Percentiles rank a stretch among this genome's conserved stretches.
phyloP scores from a whole-genome alignment of 1,284 basidiomycete species.

The Abortiporus biennis region DNA sequence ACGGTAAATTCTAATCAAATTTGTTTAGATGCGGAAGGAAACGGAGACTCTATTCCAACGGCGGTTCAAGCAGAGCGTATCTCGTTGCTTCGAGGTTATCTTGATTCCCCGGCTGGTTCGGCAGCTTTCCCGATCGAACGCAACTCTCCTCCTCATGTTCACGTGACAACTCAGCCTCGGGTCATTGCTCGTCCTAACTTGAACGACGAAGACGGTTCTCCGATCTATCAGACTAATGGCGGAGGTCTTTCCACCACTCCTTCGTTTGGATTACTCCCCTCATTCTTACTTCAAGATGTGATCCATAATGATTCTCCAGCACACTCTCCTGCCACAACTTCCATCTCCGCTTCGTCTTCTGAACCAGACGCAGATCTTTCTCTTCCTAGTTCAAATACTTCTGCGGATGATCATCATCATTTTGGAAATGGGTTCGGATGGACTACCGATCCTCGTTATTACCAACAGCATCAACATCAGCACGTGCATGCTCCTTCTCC shows the following conservation, averaged over 20 bases:
- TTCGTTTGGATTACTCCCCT: slow-evolving; percentile 42
- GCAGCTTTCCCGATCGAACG: slow-evolving; percentile 11
- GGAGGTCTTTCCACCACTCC: slow-evolving; percentile 53
- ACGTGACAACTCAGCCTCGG: background rate
- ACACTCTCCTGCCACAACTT: slow-evolving; percentile 9
- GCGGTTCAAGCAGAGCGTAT: slow-evolving; percentile 80
- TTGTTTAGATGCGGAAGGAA: slow-evolving; percentile 68
- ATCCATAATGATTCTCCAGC: slow-evolving; percentile 5
- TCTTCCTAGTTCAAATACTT: slow-evolving; percentile 22
- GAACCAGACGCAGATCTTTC: slow-evolving; percentile 66
- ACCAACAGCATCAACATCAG: background rate
- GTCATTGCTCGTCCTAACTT: background rate
- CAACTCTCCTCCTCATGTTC: slow-evolving; percentile 2
- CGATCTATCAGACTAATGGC: background rate
- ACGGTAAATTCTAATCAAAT: slow-evolving; percentile 3
- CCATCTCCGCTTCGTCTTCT: slow-evolving; percentile 37
- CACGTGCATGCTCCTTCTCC: slow-evolving; percentile 2
- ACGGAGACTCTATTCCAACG: slow-evolving; percentile 76
- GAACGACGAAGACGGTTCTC: background rate
- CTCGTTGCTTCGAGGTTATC: slow-evolving; percentile 62
- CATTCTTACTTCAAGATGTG: slow-evolving; percentile 12
- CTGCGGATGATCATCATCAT: background rate
- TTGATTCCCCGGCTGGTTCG: slow-evolving; percentile 39
- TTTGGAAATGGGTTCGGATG: slow-evolving; percentile 3
- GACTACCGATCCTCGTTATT: background rate